These are phyloP conservation scores for Raffaelea ambrosiae DNA, from an alignment of 2,329 filamentous ascomycete genomes.

Conservation along the genomic window DNA sequence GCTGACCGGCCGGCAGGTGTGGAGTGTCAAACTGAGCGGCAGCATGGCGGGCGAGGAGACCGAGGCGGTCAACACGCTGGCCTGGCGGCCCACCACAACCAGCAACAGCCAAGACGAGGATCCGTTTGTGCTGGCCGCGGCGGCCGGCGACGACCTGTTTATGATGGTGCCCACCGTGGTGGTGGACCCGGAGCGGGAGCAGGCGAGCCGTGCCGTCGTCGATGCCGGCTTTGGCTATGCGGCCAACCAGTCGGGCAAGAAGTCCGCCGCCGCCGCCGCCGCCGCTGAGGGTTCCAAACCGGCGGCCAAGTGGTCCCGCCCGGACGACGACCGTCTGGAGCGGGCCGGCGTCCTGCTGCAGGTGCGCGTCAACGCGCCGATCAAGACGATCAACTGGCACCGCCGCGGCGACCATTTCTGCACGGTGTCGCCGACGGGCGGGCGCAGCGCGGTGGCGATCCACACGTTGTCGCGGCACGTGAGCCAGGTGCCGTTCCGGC, in stretches of 20 bases:
- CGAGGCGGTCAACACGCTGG: constrained; percentile 73
- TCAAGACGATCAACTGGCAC: constrained; percentile 92
- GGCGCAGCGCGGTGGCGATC: constrained; percentile 76
- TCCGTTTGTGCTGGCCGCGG: constrained; percentile 71
- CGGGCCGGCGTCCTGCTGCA: constrained; percentile 73
- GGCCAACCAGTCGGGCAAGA: constrained; percentile 42
- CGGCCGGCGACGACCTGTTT: constrained; percentile 76
- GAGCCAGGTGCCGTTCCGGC: constrained; percentile 88
- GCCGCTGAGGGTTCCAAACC: constrained; percentile 59
- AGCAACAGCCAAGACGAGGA: constrained; percentile 40
- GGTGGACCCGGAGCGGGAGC: constrained; percentile 64
- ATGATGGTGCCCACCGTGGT: constrained; percentile 65
- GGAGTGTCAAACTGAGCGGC: constrained; percentile 69
- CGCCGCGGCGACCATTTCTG: constrained; percentile 89
- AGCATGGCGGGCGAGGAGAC: constrained; percentile 42
- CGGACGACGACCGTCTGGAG: constrained; percentile 62
- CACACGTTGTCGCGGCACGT: constrained; percentile 93
- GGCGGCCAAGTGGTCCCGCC: constrained; percentile 75
- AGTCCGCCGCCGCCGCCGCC: constrained; percentile 11
- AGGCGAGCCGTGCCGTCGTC: constrained; percentile 64
- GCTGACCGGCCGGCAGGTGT: constrained; percentile 76
- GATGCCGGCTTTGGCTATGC: constrained; percentile 84
- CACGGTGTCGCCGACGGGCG: constrained; percentile 75
- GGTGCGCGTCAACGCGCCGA: constrained; percentile 66
- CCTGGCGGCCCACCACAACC: constrained; percentile 66